phyloP scores from a whole-genome alignment of 805 yeast genomes.

The Saitoella complicata region DNA sequence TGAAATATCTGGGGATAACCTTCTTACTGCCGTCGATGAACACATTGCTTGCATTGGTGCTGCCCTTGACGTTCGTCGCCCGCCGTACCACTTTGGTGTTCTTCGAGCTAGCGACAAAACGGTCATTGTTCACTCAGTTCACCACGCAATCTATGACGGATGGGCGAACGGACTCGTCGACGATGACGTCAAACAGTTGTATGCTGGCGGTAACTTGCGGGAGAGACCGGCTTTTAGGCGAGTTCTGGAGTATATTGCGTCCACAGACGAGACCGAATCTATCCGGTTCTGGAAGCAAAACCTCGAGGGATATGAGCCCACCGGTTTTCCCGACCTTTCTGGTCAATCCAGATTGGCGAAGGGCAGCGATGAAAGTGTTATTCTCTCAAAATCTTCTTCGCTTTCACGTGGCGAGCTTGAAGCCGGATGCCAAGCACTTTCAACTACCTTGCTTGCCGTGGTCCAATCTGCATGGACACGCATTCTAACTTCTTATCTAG shows the following conservation, averaged over 20 bases:
- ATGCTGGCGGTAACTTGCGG: no score
- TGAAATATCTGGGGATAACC: no score
- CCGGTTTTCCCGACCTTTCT: slow-evolving; percentile 2
- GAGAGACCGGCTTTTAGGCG: neutral
- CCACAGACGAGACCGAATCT: neutral
- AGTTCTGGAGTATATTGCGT: slow-evolving; percentile 3
- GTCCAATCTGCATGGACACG: slow-evolving; percentile 12
- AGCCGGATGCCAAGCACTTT: neutral
- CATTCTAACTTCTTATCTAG: slow-evolving; percentile 1
- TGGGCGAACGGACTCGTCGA: slow-evolving; percentile 10
- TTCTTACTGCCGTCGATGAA: no score
- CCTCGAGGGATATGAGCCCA: neutral
- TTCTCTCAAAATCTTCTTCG: neutral
- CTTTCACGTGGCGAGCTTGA: neutral
- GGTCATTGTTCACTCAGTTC: slow-evolving; percentile 2
- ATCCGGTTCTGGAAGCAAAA: slow-evolving; percentile 5
- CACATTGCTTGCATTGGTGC: no score
- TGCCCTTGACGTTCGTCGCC: no score
- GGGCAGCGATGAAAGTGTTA: neutral
- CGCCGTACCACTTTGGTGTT: neutral
- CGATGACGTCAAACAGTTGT: slow-evolving; percentile 1
- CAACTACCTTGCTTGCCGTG: slow-evolving; percentile 8
- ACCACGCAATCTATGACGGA: slow-evolving; percentile 13
- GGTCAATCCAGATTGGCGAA: neutral
- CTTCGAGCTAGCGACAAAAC: neutral